Base-by-base conservation (phyloP, 352 stramenopile genomes). In the Phytophthora nicotianae region DNA sequence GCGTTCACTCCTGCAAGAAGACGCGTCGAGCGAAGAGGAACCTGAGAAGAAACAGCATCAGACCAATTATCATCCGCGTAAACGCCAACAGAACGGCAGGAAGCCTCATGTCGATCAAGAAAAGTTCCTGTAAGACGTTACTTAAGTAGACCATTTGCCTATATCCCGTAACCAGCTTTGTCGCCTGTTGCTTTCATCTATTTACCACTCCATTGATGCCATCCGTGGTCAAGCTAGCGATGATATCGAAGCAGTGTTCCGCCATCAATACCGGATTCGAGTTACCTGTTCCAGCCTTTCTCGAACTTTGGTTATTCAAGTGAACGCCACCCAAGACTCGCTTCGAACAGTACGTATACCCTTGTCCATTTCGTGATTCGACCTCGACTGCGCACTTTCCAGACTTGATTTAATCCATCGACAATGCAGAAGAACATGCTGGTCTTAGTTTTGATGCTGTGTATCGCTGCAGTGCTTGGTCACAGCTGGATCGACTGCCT, bases 401-500 rank as follows among this genome's bases (percentile, higher is more conserved):
- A 55, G 26, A 23, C 42, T 46, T 54, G 16, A n/a, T 41, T 21
- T 35, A 26, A 5, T 11, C 17, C 46, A 24, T 52, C 16, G 46
- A 51, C 24, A 58, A 75, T 68, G 62, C 50, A 23, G 32, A 50
- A 40, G 47, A 63, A 45, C 19, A 19, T 45, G 51, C 7, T 48
- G 17, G 9, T 58, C 5, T 45, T 70, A n/a, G n/a, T 61, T 7
- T 47, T 68, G 38, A n/a, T 54, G 49, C 29, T 70, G 26, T 63
- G 14, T 49, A 48, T 66, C 20, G 50, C 23, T 7, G 33, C 5
- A 4, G 62, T 77, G 32, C 49, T 65, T 10, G 75, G 75, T 7
- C 79, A 89, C 52, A 78, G 64, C 46, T 90, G 81, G 82, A 84
- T 91, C 67, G 83, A 92, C 62, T 92, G 83, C 54, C 70, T 92